Evolutionary conservation across 495 filamentous ascomycete species (phyloP).

Genomic region (Penicillium cataractarum): DNA sequence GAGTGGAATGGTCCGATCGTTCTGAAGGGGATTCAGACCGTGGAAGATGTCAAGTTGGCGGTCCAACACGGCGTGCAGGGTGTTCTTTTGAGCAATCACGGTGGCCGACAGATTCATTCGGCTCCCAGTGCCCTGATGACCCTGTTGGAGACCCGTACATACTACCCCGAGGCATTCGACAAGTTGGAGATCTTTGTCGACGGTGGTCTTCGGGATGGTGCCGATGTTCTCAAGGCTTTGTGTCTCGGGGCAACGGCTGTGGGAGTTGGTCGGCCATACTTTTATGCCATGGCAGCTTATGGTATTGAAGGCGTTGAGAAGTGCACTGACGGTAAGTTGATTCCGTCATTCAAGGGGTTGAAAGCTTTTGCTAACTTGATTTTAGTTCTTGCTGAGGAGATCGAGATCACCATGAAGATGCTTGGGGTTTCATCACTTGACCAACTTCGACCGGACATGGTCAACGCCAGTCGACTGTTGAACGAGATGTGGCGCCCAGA

Average conservation of each 20-base stretch:
- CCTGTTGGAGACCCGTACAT: not conserved
- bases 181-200: not conserved
- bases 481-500: constrained; percentile 32
- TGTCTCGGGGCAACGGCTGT: not conserved
- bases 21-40: not conserved
- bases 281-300: not conserved
- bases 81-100: not conserved
- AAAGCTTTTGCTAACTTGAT: not conserved
- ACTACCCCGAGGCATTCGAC: not conserved
- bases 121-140: not conserved
- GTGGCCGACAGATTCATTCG: not conserved
- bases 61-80: not conserved
- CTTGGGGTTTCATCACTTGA: not conserved
- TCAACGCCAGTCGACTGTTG: constrained; percentile 24
- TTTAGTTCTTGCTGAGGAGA: not conserved
- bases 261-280: not conserved
- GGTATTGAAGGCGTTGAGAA: not conserved
- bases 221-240: not conserved
- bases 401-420: not conserved
- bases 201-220: not conserved
- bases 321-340: not conserved
- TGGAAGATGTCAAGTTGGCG: not conserved
- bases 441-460: constrained; percentile 17
- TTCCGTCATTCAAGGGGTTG: not conserved
- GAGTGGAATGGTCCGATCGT: not conserved